phyloP scores from a whole-genome alignment of 192 early-diverging fungal genomes.

The Allomyces macrogynus region DNA sequence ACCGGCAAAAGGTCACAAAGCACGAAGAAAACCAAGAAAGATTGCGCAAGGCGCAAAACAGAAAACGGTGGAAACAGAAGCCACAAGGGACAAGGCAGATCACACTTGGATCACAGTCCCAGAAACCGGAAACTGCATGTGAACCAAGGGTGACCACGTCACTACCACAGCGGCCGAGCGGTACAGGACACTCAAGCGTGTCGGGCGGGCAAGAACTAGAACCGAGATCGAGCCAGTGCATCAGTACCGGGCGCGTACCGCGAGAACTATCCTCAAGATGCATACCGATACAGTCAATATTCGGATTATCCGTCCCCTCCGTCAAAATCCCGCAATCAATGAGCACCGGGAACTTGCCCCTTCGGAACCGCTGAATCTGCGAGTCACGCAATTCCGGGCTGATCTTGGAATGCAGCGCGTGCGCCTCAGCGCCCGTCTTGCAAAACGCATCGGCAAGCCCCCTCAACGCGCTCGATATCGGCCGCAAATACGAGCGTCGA shows the following conservation, averaged over 20 bases:
- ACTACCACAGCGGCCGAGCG: too few species aligned
- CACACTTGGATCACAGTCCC: too few species aligned
- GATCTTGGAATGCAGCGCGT: conserved; percentile 27
- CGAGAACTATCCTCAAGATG: too few species aligned
- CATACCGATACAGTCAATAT: conserved; percentile 53
- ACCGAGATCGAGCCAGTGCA: too few species aligned
- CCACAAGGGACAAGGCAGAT: too few species aligned
- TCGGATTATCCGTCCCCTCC: conserved; percentile 71
- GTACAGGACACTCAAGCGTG: conserved; percentile 57
- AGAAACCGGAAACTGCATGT: too few species aligned
- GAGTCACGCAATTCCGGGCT: conserved; percentile 17
- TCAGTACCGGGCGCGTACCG: too few species aligned
- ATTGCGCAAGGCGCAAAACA: too few species aligned
- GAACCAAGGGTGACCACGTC: too few species aligned
- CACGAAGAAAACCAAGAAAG: too few species aligned
- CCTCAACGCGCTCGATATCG: conserved; percentile 51
- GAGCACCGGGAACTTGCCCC: conserved; percentile 44
- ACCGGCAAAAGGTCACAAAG: too few species aligned
- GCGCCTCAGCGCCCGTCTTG: conserved; percentile 17
- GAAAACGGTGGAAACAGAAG: too few species aligned
- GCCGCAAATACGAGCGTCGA: conserved; percentile 74
- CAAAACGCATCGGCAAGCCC: conserved; percentile 31
- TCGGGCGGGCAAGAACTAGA: conserved; percentile 58
- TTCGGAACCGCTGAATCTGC: conserved; percentile 35
- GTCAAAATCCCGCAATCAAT: conserved; percentile 78